A percentile compares a stretch with the other conserved stretches of the same genome.
Conservation (phyloP, 257 asterid genomes). For the Solanum corneliomulleri region DNA sequence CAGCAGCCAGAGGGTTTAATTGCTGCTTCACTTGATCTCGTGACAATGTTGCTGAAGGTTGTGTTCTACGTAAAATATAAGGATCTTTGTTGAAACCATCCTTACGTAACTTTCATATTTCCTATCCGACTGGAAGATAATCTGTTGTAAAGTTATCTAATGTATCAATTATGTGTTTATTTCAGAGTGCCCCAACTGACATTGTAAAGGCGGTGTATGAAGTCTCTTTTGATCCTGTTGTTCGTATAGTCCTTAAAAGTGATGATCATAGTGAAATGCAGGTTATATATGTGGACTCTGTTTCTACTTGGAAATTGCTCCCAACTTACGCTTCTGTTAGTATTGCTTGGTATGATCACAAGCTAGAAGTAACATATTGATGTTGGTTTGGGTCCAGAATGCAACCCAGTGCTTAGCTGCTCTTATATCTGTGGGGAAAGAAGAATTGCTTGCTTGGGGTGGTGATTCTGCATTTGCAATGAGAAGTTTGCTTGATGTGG, state of each 20-base stretch:
- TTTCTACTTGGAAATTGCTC: neutral
- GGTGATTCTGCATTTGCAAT: slow-evolving; percentile 80
- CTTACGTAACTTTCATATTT: neutral
- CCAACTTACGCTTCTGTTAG: neutral
- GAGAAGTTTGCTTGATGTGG: slow-evolving; percentile 91
- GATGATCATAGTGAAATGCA: slow-evolving; percentile 90
- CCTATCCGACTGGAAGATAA: neutral
- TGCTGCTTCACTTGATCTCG: slow-evolving; percentile 88
- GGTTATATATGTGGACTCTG: slow-evolving; percentile 26
- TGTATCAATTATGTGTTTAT: neutral
- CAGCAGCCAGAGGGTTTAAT: slow-evolving; percentile 90
- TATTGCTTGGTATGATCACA: neutral
- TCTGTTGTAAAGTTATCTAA: neutral
- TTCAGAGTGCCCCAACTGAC: slow-evolving; percentile 77
- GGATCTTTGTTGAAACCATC: neutral
- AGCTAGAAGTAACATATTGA: slow-evolving; percentile 1
- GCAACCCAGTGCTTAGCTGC: slow-evolving; percentile 93
- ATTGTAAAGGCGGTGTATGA: slow-evolving; percentile 65
- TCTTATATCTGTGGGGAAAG: slow-evolving; percentile 74
- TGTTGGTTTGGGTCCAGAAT: slow-evolving; percentile 39
- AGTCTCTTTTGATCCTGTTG: slow-evolving; percentile 63
- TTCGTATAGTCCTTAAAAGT: slow-evolving; percentile 69
- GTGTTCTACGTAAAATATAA: neutral
- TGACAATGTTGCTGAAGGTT: slow-evolving; percentile 82
- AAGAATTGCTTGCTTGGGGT: slow-evolving; percentile 76